Evolutionary conservation across 495 filamentous ascomycete genomes (phyloP).

Genomic region (Penicillium waksmanii): DNA sequence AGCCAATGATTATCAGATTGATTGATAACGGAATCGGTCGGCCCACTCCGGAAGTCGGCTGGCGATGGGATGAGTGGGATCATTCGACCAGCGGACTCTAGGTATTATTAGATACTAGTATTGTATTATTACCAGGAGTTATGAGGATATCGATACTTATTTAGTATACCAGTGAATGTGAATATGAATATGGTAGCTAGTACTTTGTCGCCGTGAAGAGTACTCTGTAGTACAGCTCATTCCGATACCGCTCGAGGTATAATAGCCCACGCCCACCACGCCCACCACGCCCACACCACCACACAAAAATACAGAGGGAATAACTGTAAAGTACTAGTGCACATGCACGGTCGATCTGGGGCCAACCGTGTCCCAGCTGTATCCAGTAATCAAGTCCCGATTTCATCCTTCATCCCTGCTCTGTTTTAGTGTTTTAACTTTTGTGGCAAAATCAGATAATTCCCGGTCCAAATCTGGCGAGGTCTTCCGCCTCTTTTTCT

Average conservation of each 20-base stretch:
- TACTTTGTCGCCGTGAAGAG: no score
- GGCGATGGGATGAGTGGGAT: no score
- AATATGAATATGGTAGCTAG: no score
- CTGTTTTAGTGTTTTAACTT: neutral
- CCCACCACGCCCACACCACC: no score
- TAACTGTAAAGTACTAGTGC: neutral
- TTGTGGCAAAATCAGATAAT: constrained; percentile 38
- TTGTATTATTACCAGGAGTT: no score
- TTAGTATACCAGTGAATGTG: no score
- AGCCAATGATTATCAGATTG: constrained; percentile 22
- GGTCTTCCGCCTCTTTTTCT: neutral
- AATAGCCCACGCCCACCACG: no score
- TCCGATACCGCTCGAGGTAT: no score
- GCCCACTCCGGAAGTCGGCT: constrained; percentile 16
- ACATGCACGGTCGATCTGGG: constrained; percentile 9
- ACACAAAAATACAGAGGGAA: neutral
- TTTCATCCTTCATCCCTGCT: neutral
- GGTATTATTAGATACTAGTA: no score
- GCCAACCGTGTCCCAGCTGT: neutral
- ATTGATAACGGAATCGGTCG: constrained; percentile 24
- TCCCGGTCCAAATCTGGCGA: neutral
- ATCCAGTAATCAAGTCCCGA: constrained; percentile 3
- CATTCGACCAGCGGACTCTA: no score
- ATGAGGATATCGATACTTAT: no score
- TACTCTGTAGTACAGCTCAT: no score